Conservation (phyloP, 2,329 filamentous ascomycete species). For the Arthrinium puccinioides region DNA sequence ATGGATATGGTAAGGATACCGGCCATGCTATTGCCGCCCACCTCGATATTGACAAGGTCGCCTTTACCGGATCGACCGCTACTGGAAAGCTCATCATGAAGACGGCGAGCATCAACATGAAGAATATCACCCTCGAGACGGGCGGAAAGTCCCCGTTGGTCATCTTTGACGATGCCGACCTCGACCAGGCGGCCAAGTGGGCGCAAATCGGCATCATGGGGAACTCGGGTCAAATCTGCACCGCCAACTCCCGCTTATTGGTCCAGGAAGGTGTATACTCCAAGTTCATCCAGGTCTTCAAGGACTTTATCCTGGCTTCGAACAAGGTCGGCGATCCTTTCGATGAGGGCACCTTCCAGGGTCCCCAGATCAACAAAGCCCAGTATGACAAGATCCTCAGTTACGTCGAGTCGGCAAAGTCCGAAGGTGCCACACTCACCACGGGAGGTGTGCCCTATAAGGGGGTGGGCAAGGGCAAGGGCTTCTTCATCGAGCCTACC, state of each 20-base stretch:
- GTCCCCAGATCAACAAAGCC: constrained; percentile 63
- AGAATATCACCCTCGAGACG: constrained; percentile 61
- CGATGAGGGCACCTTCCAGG: constrained; percentile 61
- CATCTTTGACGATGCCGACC: constrained; percentile 58
- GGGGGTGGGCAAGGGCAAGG: constrained; percentile 31
- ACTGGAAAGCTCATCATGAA: constrained; percentile 74
- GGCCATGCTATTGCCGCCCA: constrained; percentile 64
- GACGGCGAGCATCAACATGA: constrained; percentile 57
- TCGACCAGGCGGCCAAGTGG: constrained; percentile 61
- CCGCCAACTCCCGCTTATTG: constrained; percentile 56
- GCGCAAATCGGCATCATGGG: constrained; percentile 44
- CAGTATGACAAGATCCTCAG: constrained; percentile 65
- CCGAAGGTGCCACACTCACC: constrained; percentile 61
- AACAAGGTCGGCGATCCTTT: constrained; percentile 67
- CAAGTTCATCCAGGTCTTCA: constrained; percentile 57
- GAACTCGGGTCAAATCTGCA: constrained; percentile 60
- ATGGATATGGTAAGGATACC: constrained; percentile 61
- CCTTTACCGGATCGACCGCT: constrained; percentile 69
- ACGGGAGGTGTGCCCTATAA: constrained; percentile 45
- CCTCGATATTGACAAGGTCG: constrained; percentile 65
- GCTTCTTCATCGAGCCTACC: constrained; percentile 39
- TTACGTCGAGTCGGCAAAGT: constrained; percentile 63
- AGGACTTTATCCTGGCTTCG: constrained; percentile 47
- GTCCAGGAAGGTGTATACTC: constrained; percentile 56
- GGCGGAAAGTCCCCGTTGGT: constrained; percentile 60